These are phyloP conservation scores for Capsicum chinense DNA, from an alignment of 257 asterid species.

Conservation along the genomic window DNA sequence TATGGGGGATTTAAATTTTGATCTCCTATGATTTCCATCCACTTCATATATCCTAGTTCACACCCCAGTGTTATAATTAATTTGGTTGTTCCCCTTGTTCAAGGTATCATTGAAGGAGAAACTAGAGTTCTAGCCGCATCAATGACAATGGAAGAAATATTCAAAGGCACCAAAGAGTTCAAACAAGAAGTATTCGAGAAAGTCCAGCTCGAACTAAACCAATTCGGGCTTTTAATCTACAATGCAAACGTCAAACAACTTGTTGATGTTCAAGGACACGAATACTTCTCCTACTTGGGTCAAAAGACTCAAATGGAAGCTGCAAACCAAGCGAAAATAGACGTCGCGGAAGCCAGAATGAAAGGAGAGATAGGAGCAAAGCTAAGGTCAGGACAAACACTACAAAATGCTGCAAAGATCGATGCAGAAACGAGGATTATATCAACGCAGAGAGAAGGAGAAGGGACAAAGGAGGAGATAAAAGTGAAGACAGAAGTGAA, in stretches of 20 bases:
- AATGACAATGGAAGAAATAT: conserved; percentile 75
- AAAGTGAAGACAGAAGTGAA: conserved; percentile 55
- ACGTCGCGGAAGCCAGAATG: conserved; percentile 68
- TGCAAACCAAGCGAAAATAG: conserved; percentile 64
- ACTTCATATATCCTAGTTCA: no score
- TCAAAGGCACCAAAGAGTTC: conserved; percentile 63
- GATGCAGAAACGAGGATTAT: conserved; percentile 71
- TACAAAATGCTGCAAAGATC: conserved; percentile 60
- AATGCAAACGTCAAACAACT: conserved; percentile 75
- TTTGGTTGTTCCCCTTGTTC: conserved; percentile 37
- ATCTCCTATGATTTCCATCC: neutral
- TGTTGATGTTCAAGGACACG: conserved; percentile 71
- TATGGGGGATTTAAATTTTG: neutral
- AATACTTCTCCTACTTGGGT: conserved; percentile 69
- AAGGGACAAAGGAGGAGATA: conserved; percentile 61
- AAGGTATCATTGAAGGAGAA: conserved; percentile 79
- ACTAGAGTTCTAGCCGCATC: conserved; percentile 72
- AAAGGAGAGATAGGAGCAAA: conserved; percentile 68
- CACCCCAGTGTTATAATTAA: neutral
- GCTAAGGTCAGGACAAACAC: conserved; percentile 55
- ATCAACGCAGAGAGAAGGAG: conserved; percentile 58
- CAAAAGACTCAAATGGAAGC: conserved; percentile 80
- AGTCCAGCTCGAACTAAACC: conserved; percentile 67
- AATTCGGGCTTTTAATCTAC: conserved; percentile 64
- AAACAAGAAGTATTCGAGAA: conserved; percentile 67